phyloP scores from a whole-genome alignment of 495 filamentous ascomycete species.

The Penicillium coffeae region DNA sequence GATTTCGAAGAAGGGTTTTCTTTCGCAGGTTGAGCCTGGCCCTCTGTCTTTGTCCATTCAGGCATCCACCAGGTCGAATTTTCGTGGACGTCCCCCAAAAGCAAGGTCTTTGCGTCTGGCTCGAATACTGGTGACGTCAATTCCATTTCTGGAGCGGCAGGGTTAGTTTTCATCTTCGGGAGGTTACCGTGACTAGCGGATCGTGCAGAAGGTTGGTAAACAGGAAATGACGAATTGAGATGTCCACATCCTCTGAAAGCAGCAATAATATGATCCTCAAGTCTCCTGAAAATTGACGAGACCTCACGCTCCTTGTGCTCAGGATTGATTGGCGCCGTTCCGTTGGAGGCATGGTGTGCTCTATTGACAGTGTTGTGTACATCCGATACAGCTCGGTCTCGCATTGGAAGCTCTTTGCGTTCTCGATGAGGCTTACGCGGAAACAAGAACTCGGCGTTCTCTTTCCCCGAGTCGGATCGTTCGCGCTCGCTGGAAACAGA shows the following conservation, averaged over 20 bases:
- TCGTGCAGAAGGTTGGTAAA: slow-evolving; percentile 22
- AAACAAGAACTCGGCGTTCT: slow-evolving; percentile 11
- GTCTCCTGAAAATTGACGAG: slow-evolving; percentile 55
- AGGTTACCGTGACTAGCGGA: slow-evolving; percentile 24
- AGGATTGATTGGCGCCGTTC: slow-evolving; percentile 11
- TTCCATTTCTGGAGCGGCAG: slow-evolving; percentile 12
- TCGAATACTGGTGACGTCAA: slow-evolving; percentile 40
- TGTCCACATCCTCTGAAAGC: slow-evolving; percentile 66
- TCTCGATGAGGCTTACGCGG: slow-evolving; percentile 15
- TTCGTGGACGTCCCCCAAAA: slow-evolving; percentile 76
- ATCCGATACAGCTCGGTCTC: slow-evolving; percentile 32
- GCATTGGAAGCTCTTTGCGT: slow-evolving; percentile 17
- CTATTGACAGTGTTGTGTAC: slow-evolving; percentile 18
- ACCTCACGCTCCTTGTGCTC: slow-evolving; percentile 22
- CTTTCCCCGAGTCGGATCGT: slow-evolving; percentile 12
- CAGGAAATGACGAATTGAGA: slow-evolving; percentile 68
- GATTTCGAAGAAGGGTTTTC: slow-evolving; percentile 22
- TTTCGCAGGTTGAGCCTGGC: slow-evolving; percentile 18
- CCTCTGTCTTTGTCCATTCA: slow-evolving; percentile 32
- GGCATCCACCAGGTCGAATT: slow-evolving; percentile 85
- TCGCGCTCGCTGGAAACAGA: slow-evolving; percentile 26
- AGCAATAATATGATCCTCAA: slow-evolving; percentile 72
- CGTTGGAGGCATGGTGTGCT: slow-evolving; percentile 14
- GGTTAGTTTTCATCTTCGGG: slow-evolving; percentile 26
- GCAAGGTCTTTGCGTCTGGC: slow-evolving; percentile 72